phyloP scores from a whole-genome alignment of 768 basidiomycete species.

The Termitomyces sp. region DNA sequence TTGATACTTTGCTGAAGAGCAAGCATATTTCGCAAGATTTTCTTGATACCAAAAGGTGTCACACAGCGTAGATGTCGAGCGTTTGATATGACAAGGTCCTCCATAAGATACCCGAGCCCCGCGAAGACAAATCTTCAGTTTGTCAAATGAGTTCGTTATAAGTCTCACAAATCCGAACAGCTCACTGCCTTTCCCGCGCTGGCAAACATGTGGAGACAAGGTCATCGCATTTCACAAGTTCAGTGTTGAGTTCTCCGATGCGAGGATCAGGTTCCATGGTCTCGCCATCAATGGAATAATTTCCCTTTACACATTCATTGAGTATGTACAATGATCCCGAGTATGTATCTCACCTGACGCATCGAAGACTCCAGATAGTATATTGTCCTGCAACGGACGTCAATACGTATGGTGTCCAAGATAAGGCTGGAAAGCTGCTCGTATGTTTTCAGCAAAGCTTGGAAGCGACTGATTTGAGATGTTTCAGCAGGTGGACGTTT shows the following conservation, averaged over 20 bases:
- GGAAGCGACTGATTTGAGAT: slow-evolving; percentile 66
- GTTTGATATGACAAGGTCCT: slow-evolving; percentile 74
- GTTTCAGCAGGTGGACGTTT: neutral
- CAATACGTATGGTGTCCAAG: slow-evolving; percentile 82
- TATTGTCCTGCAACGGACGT: slow-evolving; percentile 80
- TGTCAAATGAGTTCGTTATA: slow-evolving; percentile 10
- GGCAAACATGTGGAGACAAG: slow-evolving; percentile 61
- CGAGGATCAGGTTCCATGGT: slow-evolving; percentile 90
- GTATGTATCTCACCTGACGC: slow-evolving; percentile 50
- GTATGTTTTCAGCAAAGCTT: slow-evolving; percentile 87
- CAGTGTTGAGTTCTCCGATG: slow-evolving; percentile 79
- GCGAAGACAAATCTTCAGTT: slow-evolving; percentile 75
- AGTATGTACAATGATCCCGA: slow-evolving; percentile 9
- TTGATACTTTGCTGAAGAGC: slow-evolving; percentile 91
- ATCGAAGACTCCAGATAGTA: slow-evolving; percentile 81
- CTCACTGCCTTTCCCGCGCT: slow-evolving; percentile 64
- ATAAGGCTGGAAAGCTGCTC: slow-evolving; percentile 86
- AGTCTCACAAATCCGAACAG: slow-evolving; percentile 8
- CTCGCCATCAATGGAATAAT: slow-evolving; percentile 79
- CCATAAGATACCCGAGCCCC: slow-evolving; percentile 83
- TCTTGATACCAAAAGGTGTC: slow-evolving; percentile 77
- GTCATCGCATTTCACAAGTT: slow-evolving; percentile 76
- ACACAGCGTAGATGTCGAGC: slow-evolving; percentile 67
- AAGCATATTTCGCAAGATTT: slow-evolving; percentile 84
- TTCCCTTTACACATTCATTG: slow-evolving; percentile 52